Evolutionary conservation across 352 stramenopile species (phyloP).

Genomic region (Lagenidium sp.): DNA sequence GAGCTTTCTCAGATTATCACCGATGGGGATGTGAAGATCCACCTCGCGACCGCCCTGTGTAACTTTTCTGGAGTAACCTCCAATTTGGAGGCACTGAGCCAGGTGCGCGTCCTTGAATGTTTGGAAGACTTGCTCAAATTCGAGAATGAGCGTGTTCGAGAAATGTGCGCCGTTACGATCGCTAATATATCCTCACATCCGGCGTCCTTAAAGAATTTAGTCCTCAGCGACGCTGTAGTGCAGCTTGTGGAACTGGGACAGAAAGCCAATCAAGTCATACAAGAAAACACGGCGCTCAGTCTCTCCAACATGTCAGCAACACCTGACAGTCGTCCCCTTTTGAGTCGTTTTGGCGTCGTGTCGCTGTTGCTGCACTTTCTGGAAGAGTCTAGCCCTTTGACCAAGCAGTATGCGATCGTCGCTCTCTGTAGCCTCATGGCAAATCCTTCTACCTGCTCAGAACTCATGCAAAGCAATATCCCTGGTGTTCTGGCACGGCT

Average conservation of each 20-base stretch:
- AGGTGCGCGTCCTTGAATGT: slow-evolving; percentile 58
- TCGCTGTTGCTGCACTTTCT: slow-evolving; percentile 64
- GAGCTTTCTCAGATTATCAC: slow-evolving; percentile 35
- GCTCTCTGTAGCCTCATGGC: slow-evolving; percentile 61
- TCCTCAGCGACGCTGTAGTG: slow-evolving; percentile 48
- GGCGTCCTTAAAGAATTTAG: slow-evolving; percentile 52
- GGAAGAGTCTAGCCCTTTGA: slow-evolving; percentile 31
- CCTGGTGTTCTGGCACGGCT: slow-evolving; percentile 40
- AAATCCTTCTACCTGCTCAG: slow-evolving; percentile 36
- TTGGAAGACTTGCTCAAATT: slow-evolving; percentile 68
- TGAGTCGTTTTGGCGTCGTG: slow-evolving; percentile 56
- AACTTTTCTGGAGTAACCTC: slow-evolving; percentile 67
- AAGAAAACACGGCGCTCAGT: slow-evolving; percentile 69
- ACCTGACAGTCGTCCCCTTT: slow-evolving; percentile 39
- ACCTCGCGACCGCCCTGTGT: slow-evolving; percentile 63
- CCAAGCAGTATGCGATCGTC: slow-evolving; percentile 62
- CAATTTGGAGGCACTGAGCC: slow-evolving; percentile 62
- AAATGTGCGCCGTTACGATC: slow-evolving; percentile 64
- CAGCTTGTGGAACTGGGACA: slow-evolving; percentile 56
- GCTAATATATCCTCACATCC: slow-evolving; percentile 68
- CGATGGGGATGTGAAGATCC: slow-evolving; percentile 34
- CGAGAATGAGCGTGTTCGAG: slow-evolving; percentile 51
- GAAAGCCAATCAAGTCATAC: slow-evolving; percentile 35
- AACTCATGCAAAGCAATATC: slow-evolving; percentile 67
- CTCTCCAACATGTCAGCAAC: slow-evolving; percentile 66